Evolutionary conservation across 805 yeast genomes (phyloP), one percentile per base, ranked within the genome.

Genomic region (Saccharomycopsis sp.): DNA sequence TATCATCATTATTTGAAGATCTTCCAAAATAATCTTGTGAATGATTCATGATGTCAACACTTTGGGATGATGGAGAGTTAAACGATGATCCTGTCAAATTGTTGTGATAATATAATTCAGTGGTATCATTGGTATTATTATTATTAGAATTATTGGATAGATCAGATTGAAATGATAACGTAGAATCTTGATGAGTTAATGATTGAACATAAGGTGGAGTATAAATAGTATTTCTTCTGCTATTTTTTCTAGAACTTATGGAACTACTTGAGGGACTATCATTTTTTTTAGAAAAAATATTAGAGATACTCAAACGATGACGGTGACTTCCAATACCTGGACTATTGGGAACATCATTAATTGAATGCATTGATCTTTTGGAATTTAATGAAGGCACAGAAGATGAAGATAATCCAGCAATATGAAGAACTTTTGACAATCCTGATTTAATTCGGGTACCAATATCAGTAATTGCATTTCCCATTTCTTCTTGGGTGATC

Each of bases 381-480:
- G 41, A 21, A 13, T 29, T 21, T 18, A 23, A 18, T 19, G 41
- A 20, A 28, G 40, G n/a, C 19, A 13, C 17, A 8, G 35, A 21
- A 18, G 21, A 12, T 13, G 26, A 20, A 27, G 42, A 25, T n/a
- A 41, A 18, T 10, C 45, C 45, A 13, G 45, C 40, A 6, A 27
- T 39, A 41, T 34, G 41, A 27, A 51, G 54, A 1, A 72, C 76
- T 36, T 64, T 65, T 4, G 69, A 59, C 3, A 77, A 52, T 20
- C 72, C 68, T 43, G 65, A 69, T 49, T 66, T 73, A 32, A 85
- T 66, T 40, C 78, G 67, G 37, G 74, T 70, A 5, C 87, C 88
- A 36, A 86, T 69, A 23, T n/a, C 95, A 95, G 27, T 70, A 3
- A 86, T 86, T 1, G 95, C 95, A 46, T 75, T 72, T 47, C 76